phyloP scores from a whole-genome alignment of 495 filamentous ascomycete species.

The Oleoguttula mirabilis region DNA sequence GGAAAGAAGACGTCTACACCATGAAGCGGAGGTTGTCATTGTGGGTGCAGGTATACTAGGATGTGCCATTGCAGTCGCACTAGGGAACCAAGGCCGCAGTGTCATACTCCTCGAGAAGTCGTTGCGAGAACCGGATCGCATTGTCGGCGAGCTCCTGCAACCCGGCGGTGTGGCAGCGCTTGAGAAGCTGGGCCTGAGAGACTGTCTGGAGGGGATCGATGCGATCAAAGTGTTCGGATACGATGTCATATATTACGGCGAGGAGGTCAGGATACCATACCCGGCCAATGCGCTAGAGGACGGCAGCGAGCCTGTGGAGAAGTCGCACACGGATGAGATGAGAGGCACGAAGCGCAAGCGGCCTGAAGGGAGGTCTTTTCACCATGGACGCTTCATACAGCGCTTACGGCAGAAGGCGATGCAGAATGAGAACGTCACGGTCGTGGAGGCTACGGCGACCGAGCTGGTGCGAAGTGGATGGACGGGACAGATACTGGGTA shows the following conservation, averaged over 20 bases:
- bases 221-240: slow-evolving; percentile 72
- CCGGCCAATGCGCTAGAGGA: slow-evolving; percentile 21
- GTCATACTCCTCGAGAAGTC: slow-evolving; percentile 83
- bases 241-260: slow-evolving; percentile 70
- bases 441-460: slow-evolving; percentile 39
- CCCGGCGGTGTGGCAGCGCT: slow-evolving; percentile 80
- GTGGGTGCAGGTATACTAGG: slow-evolving; percentile 85
- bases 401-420: slow-evolving; percentile 28
- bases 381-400: slow-evolving; percentile 36
- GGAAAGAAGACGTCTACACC: slow-evolving; percentile 28
- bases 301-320: slow-evolving; percentile 6
- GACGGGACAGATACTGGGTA: slow-evolving; percentile 51
- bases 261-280: slow-evolving; percentile 72
- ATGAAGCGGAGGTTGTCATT: slow-evolving; percentile 62
- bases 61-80: slow-evolving; percentile 71
- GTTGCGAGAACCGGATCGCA: slow-evolving; percentile 80
- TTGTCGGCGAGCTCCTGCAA: slow-evolving; percentile 90
- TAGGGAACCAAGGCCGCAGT: slow-evolving; percentile 73
- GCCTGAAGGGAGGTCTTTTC: slow-evolving; percentile 35
- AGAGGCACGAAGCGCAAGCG: slow-evolving; percentile 20
- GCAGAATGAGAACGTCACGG: slow-evolving; percentile 33
- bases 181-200: slow-evolving; percentile 60
- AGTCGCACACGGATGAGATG: slow-evolving; percentile 11
- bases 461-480: slow-evolving; percentile 34
- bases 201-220: slow-evolving; percentile 85